Evolutionary conservation across 495 filamentous ascomycete genomes (phyloP), one percentile per base, ranked within the genome.

Genomic region (Extremus antarcticus): DNA sequence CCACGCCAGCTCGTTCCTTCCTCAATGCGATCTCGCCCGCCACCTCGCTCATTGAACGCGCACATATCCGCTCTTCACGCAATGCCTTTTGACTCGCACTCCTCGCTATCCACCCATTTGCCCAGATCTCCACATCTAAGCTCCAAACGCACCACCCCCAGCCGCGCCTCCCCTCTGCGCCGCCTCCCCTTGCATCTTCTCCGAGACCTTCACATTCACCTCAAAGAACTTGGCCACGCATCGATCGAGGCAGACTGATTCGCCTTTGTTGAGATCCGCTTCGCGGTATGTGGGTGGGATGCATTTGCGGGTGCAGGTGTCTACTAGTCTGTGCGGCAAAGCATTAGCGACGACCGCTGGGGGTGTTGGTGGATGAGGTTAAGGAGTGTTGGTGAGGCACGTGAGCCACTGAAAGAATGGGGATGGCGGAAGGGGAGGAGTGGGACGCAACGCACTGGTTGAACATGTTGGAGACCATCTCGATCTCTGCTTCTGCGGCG

Each of bases 161-260:
- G 39, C 60, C 47, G 65, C 71, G 46, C 70, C 74, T 63, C 76
- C 71, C 59, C 66, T 74, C 59, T 65, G 59, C 60, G 73, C 76
- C 15, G 79, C 80, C 62, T 84, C 78, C 10, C 76, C 78, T 68
- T 86, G 83, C 83, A 86, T 85, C 74, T 84, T 86, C 75, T 86
- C 83, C 70, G 75, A 79, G 56, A 98, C 86, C 76, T 95, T 97
- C 74, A 92, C 79, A 71, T 95, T 74, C 66, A 95, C 89, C 57
- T 98, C 92, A 73, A 98, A 95, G 78, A 96, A 97, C 76, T 98
- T 98, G 66, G 85, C 77, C 38, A 91, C 83, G 73, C 92, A 98
- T 58, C 92, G 87, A 74, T 98, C 92, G 59, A 98, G 81, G 74
- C 92, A 98, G 60, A 97, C 92, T 52, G 85, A 86, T 74, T 98